Evolutionary conservation across 2,329 filamentous ascomycete species (phyloP).

Genomic region (Balansia obtecta): DNA sequence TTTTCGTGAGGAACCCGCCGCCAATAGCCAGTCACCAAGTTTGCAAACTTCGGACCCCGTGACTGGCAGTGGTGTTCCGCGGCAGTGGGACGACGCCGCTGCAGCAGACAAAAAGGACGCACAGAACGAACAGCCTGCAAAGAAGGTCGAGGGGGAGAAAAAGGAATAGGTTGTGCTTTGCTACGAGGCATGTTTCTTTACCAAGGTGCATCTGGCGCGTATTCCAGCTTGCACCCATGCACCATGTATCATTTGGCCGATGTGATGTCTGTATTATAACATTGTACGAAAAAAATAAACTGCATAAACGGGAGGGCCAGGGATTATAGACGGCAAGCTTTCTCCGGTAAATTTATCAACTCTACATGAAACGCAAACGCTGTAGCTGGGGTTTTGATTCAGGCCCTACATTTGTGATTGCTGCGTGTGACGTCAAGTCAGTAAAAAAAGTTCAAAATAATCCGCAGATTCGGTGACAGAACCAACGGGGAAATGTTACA

Average conservation of each 20-base stretch:
- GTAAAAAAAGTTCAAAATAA: no score
- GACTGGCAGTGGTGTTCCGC: conserved; percentile 7
- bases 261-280: conserved; percentile 7
- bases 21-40: conserved; percentile 7
- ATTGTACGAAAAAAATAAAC: conserved; percentile 2
- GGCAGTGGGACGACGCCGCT: conserved; percentile 18
- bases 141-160: conserved; percentile 6
- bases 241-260: conserved; percentile 6
- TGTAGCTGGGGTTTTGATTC: no score
- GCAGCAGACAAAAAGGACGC: conserved; percentile 15
- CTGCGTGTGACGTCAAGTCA: no score
- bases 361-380: no score
- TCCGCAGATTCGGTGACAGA: no score
- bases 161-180: background rate
- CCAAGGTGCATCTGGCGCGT: background rate
- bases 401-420: no score
- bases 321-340: conserved; percentile 3
- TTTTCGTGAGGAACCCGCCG: conserved; percentile 2
- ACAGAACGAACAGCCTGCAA: conserved; percentile 9
- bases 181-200: background rate
- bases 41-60: conserved; percentile 1
- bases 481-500: no score
- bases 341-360: background rate
- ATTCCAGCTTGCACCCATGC: background rate
- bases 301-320: background rate